Percentiles rank a stretch among this genome's conserved stretches.
Conservation (phyloP, 2,329 filamentous ascomycete species). For the Penicillium vulpinum region DNA sequence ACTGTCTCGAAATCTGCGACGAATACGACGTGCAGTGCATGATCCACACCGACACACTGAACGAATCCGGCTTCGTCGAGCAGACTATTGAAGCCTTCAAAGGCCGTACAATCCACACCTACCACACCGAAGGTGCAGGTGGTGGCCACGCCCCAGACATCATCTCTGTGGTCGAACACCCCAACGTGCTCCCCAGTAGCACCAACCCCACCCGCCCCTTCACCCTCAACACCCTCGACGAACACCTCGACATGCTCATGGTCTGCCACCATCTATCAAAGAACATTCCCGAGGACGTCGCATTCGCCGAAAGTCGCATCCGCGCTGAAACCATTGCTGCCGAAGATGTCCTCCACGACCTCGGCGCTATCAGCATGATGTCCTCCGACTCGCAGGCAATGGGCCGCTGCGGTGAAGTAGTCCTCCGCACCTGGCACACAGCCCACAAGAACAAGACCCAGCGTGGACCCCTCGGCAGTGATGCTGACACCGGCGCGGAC, state of each 20-base stretch:
- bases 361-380: conserved; percentile 98
- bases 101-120: conserved; percentile 86
- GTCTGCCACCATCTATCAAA: conserved; percentile 92
- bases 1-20: conserved; percentile 81
- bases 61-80: conserved; percentile 96
- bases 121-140: conserved; percentile 93
- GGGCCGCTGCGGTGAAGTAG: conserved; percentile 92
- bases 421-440: conserved; percentile 93
- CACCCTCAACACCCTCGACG: conserved; percentile 88
- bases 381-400: conserved; percentile 93
- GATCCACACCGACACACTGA: conserved; percentile 94
- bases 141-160: conserved; percentile 96
- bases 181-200: conserved; percentile 83
- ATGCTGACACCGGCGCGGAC: conserved; percentile 75
- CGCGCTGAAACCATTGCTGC: conserved; percentile 94
- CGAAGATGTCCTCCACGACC: conserved; percentile 91
- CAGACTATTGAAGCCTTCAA: conserved; percentile 85
- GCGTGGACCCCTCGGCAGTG: conserved; percentile 72
- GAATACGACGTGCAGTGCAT: conserved; percentile 89
- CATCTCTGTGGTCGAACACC: conserved; percentile 85
- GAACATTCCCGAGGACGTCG: conserved; percentile 92
- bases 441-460: conserved; percentile 95
- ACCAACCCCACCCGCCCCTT: conserved; percentile 92
- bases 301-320: conserved; percentile 92
- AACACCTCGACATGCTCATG: conserved; percentile 98